These are phyloP conservation scores for Thymus quinquecostatus DNA, from an alignment of 257 asterid genomes.

Conservation along the genomic window DNA sequence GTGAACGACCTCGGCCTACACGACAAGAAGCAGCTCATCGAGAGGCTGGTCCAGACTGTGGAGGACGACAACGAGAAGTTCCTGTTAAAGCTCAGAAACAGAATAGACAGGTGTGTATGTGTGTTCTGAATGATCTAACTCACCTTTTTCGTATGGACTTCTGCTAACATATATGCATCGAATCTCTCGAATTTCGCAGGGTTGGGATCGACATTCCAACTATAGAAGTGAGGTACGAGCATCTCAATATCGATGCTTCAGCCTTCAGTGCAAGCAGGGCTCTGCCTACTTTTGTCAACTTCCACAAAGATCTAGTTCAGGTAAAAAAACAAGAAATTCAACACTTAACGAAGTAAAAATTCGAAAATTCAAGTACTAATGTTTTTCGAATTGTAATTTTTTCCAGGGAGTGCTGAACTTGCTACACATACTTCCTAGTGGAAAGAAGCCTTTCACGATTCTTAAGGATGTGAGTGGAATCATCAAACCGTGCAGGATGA, in stretches of 20 bases:
- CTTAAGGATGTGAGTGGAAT: slow-evolving; percentile 63
- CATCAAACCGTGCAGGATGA: slow-evolving; percentile 64
- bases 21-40: slow-evolving; percentile 47
- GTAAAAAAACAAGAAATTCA: slow-evolving; percentile 14
- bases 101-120: slow-evolving; percentile 49
- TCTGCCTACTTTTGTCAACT: slow-evolving; percentile 48
- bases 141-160: not conserved
- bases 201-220: slow-evolving; percentile 58
- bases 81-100: slow-evolving; percentile 49
- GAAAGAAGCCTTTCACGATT: slow-evolving; percentile 53
- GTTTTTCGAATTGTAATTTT: too few species aligned
- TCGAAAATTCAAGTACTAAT: too few species aligned
- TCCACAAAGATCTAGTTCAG: slow-evolving; percentile 39
- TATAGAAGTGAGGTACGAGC: slow-evolving; percentile 53
- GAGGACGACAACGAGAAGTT: slow-evolving; percentile 68
- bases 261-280: slow-evolving; percentile 46
- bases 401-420: slow-evolving; percentile 43
- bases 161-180: not conserved
- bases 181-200: slow-evolving; percentile 30
- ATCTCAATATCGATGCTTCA: slow-evolving; percentile 46
- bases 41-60: slow-evolving; percentile 54
- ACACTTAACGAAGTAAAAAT: too few species aligned
- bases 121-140: not conserved
- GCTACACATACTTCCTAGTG: slow-evolving; percentile 46
- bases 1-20: slow-evolving; percentile 47